Evolutionary conservation across 176 grass and related monocot species (phyloP).

Genomic region (Triticum dicoccoides): DNA sequence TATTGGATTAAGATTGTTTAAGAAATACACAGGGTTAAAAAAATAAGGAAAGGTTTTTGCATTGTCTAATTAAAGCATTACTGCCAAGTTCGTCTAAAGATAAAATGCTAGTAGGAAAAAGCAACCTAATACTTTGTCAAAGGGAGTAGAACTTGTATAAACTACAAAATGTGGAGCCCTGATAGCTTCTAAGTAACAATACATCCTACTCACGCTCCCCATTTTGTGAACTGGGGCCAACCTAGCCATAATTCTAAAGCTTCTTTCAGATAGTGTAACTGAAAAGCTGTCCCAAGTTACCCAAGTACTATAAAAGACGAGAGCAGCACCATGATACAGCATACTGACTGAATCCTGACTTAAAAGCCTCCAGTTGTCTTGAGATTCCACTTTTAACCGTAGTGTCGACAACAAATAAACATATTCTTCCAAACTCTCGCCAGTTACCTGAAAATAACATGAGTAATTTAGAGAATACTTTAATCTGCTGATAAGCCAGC

Average conservation of each 20-base stretch:
- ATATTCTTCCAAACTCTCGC: constrained; percentile 76
- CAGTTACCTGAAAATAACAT: constrained; percentile 56
- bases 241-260: neutral
- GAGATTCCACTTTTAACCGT: constrained; percentile 62
- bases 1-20: neutral
- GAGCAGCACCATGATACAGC: neutral
- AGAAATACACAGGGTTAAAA: neutral
- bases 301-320: neutral
- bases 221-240: constrained; percentile 7
- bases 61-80: constrained; percentile 2
- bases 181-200: neutral
- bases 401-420: constrained; percentile 62
- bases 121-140: neutral
- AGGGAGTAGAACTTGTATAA: neutral
- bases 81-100: neutral
- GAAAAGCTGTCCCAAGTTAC: neutral
- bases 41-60: neutral
- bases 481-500: constrained; percentile 18
- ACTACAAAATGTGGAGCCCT: neutral
- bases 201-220: neutral
- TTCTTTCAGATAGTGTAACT: neutral
- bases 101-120: neutral
- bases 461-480: constrained; percentile 22
- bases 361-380: constrained; percentile 82
- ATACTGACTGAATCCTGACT: constrained; percentile 92